A percentile compares a stretch with the other conserved stretches of the same genome.
phyloP scores from a whole-genome alignment of 1,139 yeast species.

The Yamadazyma spencermartinsiae region DNA sequence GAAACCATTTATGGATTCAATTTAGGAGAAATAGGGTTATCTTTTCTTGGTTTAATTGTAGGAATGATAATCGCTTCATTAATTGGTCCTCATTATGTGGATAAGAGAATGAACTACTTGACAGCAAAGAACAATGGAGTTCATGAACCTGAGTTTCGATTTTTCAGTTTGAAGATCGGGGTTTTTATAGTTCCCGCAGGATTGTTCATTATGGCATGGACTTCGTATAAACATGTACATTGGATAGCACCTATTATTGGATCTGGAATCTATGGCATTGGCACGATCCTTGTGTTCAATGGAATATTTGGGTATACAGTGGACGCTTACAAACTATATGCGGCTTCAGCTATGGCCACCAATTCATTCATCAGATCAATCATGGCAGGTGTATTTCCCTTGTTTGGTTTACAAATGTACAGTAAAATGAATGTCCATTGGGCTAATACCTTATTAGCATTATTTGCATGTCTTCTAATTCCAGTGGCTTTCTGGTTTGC shows the following conservation, averaged over 20 bases:
- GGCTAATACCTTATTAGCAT: constrained; percentile 41
- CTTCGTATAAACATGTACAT: constrained; percentile 34
- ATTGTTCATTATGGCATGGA: constrained; percentile 42
- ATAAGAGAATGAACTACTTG: constrained; percentile 23
- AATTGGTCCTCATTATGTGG: constrained; percentile 22
- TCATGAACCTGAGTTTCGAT: constrained; percentile 36
- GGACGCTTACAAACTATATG: constrained; percentile 40
- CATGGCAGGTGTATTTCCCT: constrained; percentile 41
- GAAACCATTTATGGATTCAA: constrained; percentile 45
- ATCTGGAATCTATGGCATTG: constrained; percentile 35
- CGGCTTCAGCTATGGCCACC: constrained; percentile 45
- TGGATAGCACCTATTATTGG: constrained; percentile 47
- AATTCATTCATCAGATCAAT: constrained; percentile 40
- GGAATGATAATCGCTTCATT: constrained; percentile 42
- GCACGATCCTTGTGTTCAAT: constrained; percentile 41
- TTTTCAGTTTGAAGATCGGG: constrained; percentile 38
- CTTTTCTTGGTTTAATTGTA: constrained; percentile 52
- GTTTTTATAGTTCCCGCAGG: constrained; percentile 39
- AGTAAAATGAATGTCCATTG: constrained; percentile 37
- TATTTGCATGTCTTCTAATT: constrained; percentile 30
- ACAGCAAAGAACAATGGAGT: constrained; percentile 30
- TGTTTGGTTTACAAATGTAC: constrained; percentile 41
- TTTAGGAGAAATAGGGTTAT: constrained; percentile 40
- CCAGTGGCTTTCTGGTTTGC: constrained; percentile 41
- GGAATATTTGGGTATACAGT: constrained; percentile 41